Evolutionary conservation across 2,329 filamentous ascomycete species (phyloP).

Genomic region (Epicoccum sorghinum): DNA sequence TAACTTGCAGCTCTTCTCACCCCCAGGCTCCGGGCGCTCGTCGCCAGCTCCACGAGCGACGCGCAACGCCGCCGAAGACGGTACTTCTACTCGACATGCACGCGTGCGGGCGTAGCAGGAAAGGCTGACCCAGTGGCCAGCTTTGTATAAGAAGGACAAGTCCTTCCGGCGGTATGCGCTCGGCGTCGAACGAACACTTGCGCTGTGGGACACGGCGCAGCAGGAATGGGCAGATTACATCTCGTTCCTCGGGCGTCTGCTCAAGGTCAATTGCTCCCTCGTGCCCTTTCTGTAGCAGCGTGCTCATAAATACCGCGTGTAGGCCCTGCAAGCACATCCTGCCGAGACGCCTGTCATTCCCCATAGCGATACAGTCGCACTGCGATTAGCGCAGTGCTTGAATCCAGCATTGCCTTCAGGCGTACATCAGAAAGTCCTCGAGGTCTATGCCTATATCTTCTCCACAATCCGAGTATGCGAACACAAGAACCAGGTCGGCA

Average conservation of each 20-base stretch:
- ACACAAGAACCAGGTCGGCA: conserved; percentile 12
- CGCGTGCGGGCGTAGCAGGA: not conserved
- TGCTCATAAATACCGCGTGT: conserved; percentile 33
- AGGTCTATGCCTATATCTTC: conserved; percentile 92
- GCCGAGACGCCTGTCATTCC: conserved; percentile 75
- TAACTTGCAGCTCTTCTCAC: conserved; percentile 60
- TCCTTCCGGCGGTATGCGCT: conserved; percentile 86
- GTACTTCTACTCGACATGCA: conserved; percentile 57
- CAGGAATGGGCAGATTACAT: conserved; percentile 99
- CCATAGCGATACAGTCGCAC: conserved; percentile 81
- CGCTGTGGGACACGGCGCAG: conserved; percentile 87
- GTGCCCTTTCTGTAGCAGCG: conserved; percentile 14
- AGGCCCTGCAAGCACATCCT: conserved; percentile 89
- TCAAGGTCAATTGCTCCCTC: conserved; percentile 69
- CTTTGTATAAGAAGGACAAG: conserved; percentile 67
- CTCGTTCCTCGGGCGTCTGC: conserved; percentile 86
- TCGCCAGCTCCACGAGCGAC: conserved; percentile 77
- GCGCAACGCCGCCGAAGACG: conserved; percentile 77
- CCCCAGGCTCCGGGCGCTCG: conserved; percentile 81
- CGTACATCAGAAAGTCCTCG: conserved; percentile 95
- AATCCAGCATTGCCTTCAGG: conserved; percentile 92
- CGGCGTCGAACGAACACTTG: conserved; percentile 83
- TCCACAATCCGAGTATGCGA: conserved; percentile 73
- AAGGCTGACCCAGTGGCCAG: conserved; percentile 46
- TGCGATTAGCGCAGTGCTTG: conserved; percentile 91